A percentile compares a stretch with the other conserved stretches of the same genome.
Evolutionary conservation across 176 grass and related monocot genomes (phyloP).

Genomic region (Chloris gayana): DNA sequence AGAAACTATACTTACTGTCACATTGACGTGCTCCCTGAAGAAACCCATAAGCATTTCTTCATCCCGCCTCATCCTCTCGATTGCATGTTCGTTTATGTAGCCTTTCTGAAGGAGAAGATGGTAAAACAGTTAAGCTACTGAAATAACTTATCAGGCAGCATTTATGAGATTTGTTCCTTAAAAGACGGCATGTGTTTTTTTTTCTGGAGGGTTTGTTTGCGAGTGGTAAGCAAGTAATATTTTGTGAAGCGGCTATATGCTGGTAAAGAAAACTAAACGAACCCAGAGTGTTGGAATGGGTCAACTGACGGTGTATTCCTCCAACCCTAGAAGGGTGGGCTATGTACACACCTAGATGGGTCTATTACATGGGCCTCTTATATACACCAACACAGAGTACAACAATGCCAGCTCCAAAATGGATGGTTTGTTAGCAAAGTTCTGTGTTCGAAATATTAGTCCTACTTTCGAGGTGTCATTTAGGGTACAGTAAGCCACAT

Average conservation of each 20-base stretch:
- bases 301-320: no score
- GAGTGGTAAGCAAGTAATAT: not conserved
- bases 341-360: no score
- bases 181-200: not conserved
- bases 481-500: slow-evolving; percentile 1
- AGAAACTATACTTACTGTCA: slow-evolving; percentile 76
- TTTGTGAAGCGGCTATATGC: slow-evolving; percentile 17
- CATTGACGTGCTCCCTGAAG: slow-evolving; percentile 84
- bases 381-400: slow-evolving; percentile 9
- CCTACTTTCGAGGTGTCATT: slow-evolving; percentile 23
- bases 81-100: slow-evolving; percentile 83
- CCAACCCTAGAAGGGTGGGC: no score
- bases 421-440: not conserved
- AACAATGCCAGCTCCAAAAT: slow-evolving; percentile 15
- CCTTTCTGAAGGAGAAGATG: slow-evolving; percentile 59
- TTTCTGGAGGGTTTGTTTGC: not conserved
- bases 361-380: no score
- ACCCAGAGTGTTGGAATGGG: no score
- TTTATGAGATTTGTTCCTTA: slow-evolving; percentile 3
- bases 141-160: not conserved
- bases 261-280: slow-evolving; percentile 24
- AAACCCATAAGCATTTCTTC: slow-evolving; percentile 99
- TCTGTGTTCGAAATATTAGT: not conserved
- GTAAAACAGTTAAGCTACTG: slow-evolving; percentile 12
- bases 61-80: slow-evolving; percentile 94